Evolutionary conservation across 1,284 basidiomycete genomes (phyloP), one percentile per base, ranked within the genome.

Genomic region (Amylostereum chailletii): DNA sequence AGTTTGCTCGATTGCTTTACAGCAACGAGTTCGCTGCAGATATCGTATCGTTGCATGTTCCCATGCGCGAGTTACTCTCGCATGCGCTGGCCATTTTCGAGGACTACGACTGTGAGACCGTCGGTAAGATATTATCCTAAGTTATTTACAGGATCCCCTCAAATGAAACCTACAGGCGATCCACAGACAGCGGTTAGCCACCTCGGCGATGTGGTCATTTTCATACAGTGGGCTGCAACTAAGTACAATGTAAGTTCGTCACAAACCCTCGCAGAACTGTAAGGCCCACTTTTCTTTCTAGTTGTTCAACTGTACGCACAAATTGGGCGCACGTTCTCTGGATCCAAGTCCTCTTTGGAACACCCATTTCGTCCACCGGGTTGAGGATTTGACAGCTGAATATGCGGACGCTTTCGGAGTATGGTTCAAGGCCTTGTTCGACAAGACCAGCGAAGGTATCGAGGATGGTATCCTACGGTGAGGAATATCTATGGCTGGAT

Each of bases 351-450:
- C 76, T 58, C 66, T 87, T 9, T 70, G 71, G 46, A 67, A 69
- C 6, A 74, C 76, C 4, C 71, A 75, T 8, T 59, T 69, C 37
- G 65, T 75, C 7, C 67, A 74, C 46, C 62, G 68, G 6, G 40
- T 63, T 0, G 71, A 73, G 10, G 69, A 69, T 27, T 62, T 82
- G 4, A 65, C 71, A 9, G 61, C 58, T 9, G 78, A 82, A 44
- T 80, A 86, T 42, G 56, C 64, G 8, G 56, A 54, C 9, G 74
- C 78, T 4, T 79, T 83, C 54, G 61, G 65, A 32, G 68, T 71
- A 2, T 90, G 87, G 87, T 77, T 74, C 53, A 88, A 86, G 58
- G 81, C 84, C 0, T 67, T 90, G 19, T 90, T 90, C 61, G 84
- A 87, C 58, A 79, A 69, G 45, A 77, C 70, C 49, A 88, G 80